These are phyloP conservation scores for Canavalia ensiformis DNA, from an alignment of 306 rosid genomes.

Conservation along the genomic window DNA sequence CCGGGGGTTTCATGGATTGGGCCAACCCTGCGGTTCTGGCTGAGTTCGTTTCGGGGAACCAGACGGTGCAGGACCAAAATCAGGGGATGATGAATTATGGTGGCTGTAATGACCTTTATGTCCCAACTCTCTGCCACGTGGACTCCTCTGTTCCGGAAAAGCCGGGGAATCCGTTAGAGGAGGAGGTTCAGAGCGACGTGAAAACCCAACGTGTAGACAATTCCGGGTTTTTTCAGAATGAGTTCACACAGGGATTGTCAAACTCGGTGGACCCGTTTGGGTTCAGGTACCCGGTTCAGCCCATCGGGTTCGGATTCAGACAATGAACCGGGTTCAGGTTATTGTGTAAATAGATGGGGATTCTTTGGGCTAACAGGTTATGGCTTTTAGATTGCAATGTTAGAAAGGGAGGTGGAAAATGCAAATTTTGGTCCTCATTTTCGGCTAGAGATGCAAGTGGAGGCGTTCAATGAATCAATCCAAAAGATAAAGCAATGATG, in stretches of 20 bases:
- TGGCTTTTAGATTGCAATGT: slow-evolving; percentile 51
- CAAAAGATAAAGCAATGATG: slow-evolving; percentile 18
- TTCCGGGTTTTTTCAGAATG: slow-evolving; percentile 54
- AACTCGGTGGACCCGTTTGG: slow-evolving; percentile 64
- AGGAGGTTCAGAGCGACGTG: slow-evolving; percentile 87
- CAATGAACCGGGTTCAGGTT: slow-evolving; percentile 45
- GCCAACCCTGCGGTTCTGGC: slow-evolving; percentile 61
- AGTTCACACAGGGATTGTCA: slow-evolving; percentile 55
- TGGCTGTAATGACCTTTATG: slow-evolving; percentile 54
- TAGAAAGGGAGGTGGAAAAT: not conserved
- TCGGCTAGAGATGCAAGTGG: slow-evolving; percentile 38
- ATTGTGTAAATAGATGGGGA: slow-evolving; percentile 72
- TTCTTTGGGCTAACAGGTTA: slow-evolving; percentile 64
- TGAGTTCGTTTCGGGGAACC: slow-evolving; percentile 53
- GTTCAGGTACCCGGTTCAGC: slow-evolving; percentile 63
- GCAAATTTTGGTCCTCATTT: slow-evolving; percentile 50
- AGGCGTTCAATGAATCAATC: slow-evolving; percentile 45
- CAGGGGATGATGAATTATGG: slow-evolving; percentile 54
- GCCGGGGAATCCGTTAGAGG: slow-evolving; percentile 50
- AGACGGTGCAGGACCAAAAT: slow-evolving; percentile 28
- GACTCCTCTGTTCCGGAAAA: slow-evolving; percentile 43
- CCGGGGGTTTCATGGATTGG: slow-evolving; percentile 72
- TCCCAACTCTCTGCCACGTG: slow-evolving; percentile 61
- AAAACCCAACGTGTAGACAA: slow-evolving; percentile 56
- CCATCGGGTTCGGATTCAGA: slow-evolving; percentile 59